phyloP scores from a whole-genome alignment of 1,284 basidiomycete genomes.

The Pascua guehoae region DNA sequence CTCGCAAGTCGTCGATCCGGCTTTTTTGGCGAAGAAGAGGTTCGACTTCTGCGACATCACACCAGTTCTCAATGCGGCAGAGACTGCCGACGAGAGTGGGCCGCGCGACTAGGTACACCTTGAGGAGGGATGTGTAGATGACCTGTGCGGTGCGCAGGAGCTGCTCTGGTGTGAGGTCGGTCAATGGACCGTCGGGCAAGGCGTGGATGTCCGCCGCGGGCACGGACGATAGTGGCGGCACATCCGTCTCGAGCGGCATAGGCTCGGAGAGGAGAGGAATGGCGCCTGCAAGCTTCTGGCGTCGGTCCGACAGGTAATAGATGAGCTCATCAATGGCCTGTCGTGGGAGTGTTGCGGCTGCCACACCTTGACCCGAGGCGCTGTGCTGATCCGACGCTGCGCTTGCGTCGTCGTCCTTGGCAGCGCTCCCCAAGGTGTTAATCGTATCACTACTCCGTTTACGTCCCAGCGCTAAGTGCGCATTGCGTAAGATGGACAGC shows the following conservation, averaged over 20 bases:
- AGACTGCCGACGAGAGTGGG: conserved; percentile 81
- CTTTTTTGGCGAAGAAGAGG: conserved; percentile 74
- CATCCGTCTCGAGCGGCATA: conserved; percentile 52
- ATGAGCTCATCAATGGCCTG: conserved; percentile 52
- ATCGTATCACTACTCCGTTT: conserved; percentile 41
- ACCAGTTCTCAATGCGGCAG: conserved; percentile 93
- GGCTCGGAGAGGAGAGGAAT: conserved; percentile 67
- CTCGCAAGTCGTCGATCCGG: conserved; percentile 86
- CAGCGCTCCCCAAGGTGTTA: conserved; percentile 8
- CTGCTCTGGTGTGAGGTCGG: conserved; percentile 69
- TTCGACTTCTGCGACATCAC: conserved; percentile 92
- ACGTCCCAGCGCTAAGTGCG: conserved; percentile 21
- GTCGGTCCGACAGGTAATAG: conserved; percentile 68
- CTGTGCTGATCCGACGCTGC: too few relatives aligned
- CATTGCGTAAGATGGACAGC: conserved; percentile 5
- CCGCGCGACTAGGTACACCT: conserved; percentile 79
- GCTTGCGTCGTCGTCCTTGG: background rate
- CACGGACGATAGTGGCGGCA: conserved; percentile 40
- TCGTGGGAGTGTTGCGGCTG: conserved; percentile 20
- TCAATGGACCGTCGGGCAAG: conserved; percentile 68
- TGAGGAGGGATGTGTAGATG: conserved; percentile 93
- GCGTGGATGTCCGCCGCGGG: conserved; percentile 62
- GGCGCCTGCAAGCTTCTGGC: conserved; percentile 75
- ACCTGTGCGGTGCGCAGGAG: conserved; percentile 84
- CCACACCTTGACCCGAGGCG: too few relatives aligned